Evolutionary conservation across 805 yeast species (phyloP).

Genomic region (Peterozyma xylosa): DNA sequence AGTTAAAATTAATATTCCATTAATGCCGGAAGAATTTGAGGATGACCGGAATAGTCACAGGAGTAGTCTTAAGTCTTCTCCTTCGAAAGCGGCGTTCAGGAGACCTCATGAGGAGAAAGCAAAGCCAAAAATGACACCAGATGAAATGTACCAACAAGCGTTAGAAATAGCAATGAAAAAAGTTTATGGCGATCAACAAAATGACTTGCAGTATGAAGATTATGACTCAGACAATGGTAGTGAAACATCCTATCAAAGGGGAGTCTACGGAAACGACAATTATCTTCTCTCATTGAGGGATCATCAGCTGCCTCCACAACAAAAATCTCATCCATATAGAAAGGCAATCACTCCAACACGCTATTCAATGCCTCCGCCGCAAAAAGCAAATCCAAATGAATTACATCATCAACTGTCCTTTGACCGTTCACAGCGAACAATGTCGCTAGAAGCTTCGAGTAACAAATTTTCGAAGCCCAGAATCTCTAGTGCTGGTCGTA

Average conservation of each 20-base stretch:
- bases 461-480: no score
- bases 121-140: conserved; percentile 25
- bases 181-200: conserved; percentile 39
- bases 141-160: conserved; percentile 49
- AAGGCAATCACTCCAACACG: neutral
- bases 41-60: neutral
- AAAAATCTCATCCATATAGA: neutral
- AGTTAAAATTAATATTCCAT: conserved; percentile 3
- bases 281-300: neutral
- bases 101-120: neutral
- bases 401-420: neutral
- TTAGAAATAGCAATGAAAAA: conserved; percentile 46
- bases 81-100: neutral
- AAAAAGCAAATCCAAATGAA: neutral
- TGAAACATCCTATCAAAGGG: conserved; percentile 7
- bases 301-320: neutral
- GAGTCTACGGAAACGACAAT: neutral
- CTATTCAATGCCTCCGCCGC: neutral
- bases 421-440: conserved; percentile 5
- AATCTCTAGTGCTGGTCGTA: conserved; percentile 2
- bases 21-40: neutral
- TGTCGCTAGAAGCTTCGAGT: conserved; percentile 5
- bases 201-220: neutral
- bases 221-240: conserved; percentile 7
- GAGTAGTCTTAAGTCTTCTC: neutral